These are phyloP conservation scores for Chytridiales sp. DNA, from an alignment of 371 early-diverging fungal species.

Conservation along the genomic window DNA sequence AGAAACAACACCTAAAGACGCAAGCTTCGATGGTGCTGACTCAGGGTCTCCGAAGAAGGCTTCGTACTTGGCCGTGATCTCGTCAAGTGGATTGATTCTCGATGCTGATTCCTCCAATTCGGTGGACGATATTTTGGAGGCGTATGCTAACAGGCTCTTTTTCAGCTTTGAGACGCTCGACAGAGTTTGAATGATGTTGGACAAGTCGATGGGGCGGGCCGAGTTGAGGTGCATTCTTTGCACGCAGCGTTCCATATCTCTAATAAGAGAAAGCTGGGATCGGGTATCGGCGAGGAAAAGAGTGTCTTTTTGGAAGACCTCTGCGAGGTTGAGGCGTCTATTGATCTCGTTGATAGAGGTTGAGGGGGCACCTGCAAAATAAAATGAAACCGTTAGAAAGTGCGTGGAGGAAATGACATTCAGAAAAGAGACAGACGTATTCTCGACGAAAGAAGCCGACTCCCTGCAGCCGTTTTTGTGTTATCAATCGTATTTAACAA, in stretches of 20 bases:
- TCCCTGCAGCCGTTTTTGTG: constrained; percentile 80
- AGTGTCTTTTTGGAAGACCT: constrained; percentile 28
- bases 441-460: constrained; percentile 69
- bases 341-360: constrained; percentile 36
- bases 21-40: constrained; percentile 18
- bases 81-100: not conserved
- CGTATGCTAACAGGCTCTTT: not conserved
- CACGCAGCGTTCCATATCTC: constrained; percentile 40
- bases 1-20: constrained; percentile 8
- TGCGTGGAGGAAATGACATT: not conserved
- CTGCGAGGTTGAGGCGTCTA: constrained; percentile 36
- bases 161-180: not conserved
- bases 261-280: constrained; percentile 16
- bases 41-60: constrained; percentile 1
- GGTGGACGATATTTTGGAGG: not conserved
- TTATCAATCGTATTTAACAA: constrained; percentile 66
- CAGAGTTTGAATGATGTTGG: constrained; percentile 27
- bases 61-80: not conserved
- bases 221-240: constrained; percentile 38
- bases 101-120: not conserved
- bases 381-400: not conserved
- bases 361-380: constrained; percentile 38
- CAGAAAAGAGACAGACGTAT: constrained; percentile 41
- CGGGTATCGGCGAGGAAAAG: constrained; percentile 22
- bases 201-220: constrained; percentile 27